Evolutionary conservation across 2,329 filamentous ascomycete species (phyloP).

Genomic region (Rhynchosporium secalis): DNA sequence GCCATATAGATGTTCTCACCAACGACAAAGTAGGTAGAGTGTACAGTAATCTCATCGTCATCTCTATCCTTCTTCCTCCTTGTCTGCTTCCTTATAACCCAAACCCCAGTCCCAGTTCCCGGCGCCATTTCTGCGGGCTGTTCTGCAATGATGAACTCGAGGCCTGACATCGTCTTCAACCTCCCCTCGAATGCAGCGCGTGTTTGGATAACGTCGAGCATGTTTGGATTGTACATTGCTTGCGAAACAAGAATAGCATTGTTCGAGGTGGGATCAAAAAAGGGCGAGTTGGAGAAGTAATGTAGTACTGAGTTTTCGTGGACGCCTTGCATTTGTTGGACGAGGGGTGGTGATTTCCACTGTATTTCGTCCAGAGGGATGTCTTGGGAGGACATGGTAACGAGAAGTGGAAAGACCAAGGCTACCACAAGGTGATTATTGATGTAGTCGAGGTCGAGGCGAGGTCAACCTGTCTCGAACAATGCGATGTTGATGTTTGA

Average conservation of each 20-base stretch:
- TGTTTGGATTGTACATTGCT: slow-evolving; percentile 59
- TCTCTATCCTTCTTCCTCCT: slow-evolving; percentile 55
- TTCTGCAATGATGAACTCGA: slow-evolving; percentile 67
- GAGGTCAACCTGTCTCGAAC: too few relatives aligned
- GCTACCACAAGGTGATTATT: neutral
- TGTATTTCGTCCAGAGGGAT: slow-evolving; percentile 66
- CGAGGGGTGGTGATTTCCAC: slow-evolving; percentile 57
- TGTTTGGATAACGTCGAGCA: slow-evolving; percentile 58
- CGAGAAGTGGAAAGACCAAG: neutral
- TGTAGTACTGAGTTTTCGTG: slow-evolving; percentile 63
- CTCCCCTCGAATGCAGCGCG: slow-evolving; percentile 64
- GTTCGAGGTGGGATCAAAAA: slow-evolving; percentile 68
- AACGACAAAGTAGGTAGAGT: slow-evolving; percentile 63
- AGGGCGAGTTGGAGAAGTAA: slow-evolving; percentile 68
- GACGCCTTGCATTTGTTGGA: slow-evolving; percentile 53
- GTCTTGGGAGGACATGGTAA: slow-evolving; percentile 49
- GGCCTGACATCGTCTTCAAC: slow-evolving; percentile 62
- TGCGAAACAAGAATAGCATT: slow-evolving; percentile 64
- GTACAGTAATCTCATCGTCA: slow-evolving; percentile 60
- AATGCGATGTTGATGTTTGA: neutral
- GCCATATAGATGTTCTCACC: slow-evolving; percentile 69
- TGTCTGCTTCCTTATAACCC: slow-evolving; percentile 69
- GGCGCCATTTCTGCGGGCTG: slow-evolving; percentile 63
- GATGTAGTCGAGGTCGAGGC: neutral
- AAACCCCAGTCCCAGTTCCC: slow-evolving; percentile 62